These are phyloP conservation scores for Exophiala aquamarina DNA, from an alignment of 2,329 filamentous ascomycete species.

Conservation along the genomic window DNA sequence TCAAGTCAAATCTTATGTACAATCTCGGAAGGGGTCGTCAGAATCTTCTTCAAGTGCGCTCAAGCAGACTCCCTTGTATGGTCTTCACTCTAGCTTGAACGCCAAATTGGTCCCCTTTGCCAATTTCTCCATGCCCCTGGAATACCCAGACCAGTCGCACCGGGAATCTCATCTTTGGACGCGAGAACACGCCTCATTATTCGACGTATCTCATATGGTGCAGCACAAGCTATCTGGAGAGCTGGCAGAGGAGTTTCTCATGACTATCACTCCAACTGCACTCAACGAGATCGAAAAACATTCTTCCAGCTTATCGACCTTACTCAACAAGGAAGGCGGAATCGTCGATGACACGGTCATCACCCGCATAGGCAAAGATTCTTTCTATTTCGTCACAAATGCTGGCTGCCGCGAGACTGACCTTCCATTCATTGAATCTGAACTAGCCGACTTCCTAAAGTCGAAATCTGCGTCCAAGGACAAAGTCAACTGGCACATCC, in stretches of 20 bases:
- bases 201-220: constrained; percentile 95
- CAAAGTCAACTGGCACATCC: constrained; percentile 66
- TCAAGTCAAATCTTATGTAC: neutral
- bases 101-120: constrained; percentile 98
- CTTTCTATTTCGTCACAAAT: constrained; percentile 94
- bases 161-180: constrained; percentile 88
- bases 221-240: constrained; percentile 84
- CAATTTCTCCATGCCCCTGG: constrained; percentile 88
- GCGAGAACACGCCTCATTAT: constrained; percentile 80
- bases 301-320: constrained; percentile 77
- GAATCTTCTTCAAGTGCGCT: constrained; percentile 22
- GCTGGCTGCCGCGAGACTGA: constrained; percentile 91
- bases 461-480: constrained; percentile 47
- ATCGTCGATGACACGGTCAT: constrained; percentile 95
- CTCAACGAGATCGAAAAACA: constrained; percentile 64
- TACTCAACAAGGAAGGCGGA: constrained; percentile 82
- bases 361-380: constrained; percentile 70
- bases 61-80: constrained; percentile 68
- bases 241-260: constrained; percentile 76
- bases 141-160: constrained; percentile 76
- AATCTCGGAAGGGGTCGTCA: constrained; percentile 12
- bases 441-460: constrained; percentile 63
- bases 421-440: constrained; percentile 68
- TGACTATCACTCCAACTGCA: constrained; percentile 77
- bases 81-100: constrained; percentile 73